phyloP scores from a whole-genome alignment of 2,329 filamentous ascomycete species.

The Penicillium sp. region DNA sequence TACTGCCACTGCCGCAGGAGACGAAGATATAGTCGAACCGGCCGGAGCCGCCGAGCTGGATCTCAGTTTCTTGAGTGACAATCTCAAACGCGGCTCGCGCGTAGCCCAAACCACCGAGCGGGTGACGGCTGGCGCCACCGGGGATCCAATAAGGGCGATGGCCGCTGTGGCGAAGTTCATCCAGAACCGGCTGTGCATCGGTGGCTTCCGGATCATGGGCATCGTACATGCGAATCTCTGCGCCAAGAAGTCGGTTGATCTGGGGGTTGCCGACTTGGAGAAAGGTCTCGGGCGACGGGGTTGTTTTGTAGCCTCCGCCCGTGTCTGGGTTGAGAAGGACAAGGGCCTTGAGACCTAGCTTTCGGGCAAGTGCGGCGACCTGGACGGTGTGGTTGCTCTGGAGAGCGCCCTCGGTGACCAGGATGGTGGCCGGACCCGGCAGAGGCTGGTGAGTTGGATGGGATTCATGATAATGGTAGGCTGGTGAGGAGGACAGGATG shows the following conservation, averaged over 20 bases:
- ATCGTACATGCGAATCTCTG: constrained; percentile 49
- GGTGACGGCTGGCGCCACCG: constrained; percentile 30
- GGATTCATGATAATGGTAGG: constrained; percentile 14
- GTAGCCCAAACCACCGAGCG: constrained; percentile 30
- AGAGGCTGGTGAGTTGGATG: constrained; percentile 6
- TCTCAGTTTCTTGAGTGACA: constrained; percentile 20
- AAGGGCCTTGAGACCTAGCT: constrained; percentile 22
- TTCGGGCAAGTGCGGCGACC: constrained; percentile 26
- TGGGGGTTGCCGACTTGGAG: constrained; percentile 24
- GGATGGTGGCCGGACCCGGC: constrained; percentile 20
- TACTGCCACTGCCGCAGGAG: constrained; percentile 34
- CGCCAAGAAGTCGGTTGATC: constrained; percentile 24
- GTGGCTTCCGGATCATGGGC: constrained; percentile 44
- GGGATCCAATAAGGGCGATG: constrained; percentile 32
- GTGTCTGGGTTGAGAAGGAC: constrained; percentile 26
- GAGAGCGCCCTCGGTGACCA: constrained; percentile 33
- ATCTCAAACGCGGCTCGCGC: constrained; percentile 31
- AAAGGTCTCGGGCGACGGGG: constrained; percentile 17
- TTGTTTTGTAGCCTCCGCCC: constrained; percentile 20
- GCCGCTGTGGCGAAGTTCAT: constrained; percentile 15
- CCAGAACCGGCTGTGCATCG: constrained; percentile 19
- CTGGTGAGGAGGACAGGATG: constrained; percentile 20
- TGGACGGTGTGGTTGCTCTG: constrained; percentile 37
- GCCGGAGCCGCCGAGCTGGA: constrained; percentile 15
- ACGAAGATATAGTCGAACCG: constrained; percentile 33